Conservation (phyloP, 2,329 filamentous ascomycete species). For the Alternaria infectoria region DNA sequence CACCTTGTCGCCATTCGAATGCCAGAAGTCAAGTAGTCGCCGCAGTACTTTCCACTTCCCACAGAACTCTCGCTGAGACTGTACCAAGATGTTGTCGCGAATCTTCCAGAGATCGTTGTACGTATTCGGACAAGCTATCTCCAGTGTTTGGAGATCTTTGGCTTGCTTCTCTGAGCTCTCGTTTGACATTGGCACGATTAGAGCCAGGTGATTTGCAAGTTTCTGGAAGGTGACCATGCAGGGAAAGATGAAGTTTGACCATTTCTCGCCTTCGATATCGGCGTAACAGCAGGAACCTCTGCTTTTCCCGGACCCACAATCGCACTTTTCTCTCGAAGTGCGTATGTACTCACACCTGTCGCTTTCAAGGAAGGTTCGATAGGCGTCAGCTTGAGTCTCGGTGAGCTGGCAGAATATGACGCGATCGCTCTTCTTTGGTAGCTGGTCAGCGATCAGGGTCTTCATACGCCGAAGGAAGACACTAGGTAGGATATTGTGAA, state of each 20-base stretch:
- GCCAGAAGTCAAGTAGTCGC: constrained; percentile 88
- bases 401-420: constrained; percentile 96
- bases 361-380: constrained; percentile 79
- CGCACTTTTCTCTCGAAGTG: constrained; percentile 69
- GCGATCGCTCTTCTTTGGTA: constrained; percentile 92
- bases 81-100: constrained; percentile 78
- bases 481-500: constrained; percentile 82
- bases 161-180: constrained; percentile 75
- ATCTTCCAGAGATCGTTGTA: constrained; percentile 78
- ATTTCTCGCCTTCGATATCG: constrained; percentile 64
- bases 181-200: constrained; percentile 73
- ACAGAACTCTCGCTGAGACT: constrained; percentile 88
- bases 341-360: constrained; percentile 73
- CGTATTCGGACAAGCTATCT: constrained; percentile 73
- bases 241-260: constrained; percentile 84
- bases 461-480: constrained; percentile 96
- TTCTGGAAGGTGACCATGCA: constrained; percentile 83
- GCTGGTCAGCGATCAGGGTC: constrained; percentile 84
- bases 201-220: constrained; percentile 88
- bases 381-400: constrained; percentile 78
- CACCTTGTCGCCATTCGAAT: constrained; percentile 88
- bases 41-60: constrained; percentile 95
- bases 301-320: constrained; percentile 71
- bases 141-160: constrained; percentile 76
- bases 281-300: constrained; percentile 82